A percentile compares a stretch with the other conserved stretches of the same genome.
phyloP scores from a whole-genome alignment of 495 filamentous ascomycete genomes.

The Aspergillus sparsus region DNA sequence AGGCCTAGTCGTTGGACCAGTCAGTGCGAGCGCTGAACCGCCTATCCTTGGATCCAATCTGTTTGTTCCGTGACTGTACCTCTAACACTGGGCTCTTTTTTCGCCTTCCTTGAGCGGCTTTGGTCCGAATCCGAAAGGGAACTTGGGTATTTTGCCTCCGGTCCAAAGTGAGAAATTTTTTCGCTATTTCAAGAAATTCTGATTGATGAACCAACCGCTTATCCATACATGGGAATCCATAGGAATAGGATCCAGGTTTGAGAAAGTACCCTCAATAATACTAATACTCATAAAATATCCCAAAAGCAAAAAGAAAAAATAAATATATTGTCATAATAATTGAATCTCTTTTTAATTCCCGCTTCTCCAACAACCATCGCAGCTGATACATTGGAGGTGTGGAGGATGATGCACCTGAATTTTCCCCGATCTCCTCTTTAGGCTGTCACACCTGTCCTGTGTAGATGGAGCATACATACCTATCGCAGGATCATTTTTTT shows the following conservation, averaged over 20 bases:
- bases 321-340: not conserved
- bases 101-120: not conserved
- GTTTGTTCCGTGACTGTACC: constrained; percentile 4
- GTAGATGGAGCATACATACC: not conserved
- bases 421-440: constrained; percentile 7
- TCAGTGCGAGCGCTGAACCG: constrained; percentile 9
- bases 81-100: constrained; percentile 9
- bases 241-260: not conserved
- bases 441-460: constrained; percentile 1
- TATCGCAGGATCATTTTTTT: not conserved
- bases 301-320: not conserved
- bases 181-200: not conserved
- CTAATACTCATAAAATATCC: too few relatives aligned
- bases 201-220: constrained; percentile 3
- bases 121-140: too few relatives aligned
- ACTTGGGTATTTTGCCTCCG: not conserved
- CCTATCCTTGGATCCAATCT: constrained; percentile 8
- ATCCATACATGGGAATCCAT: not conserved
- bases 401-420: not conserved
- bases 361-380: not conserved
- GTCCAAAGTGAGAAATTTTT: not conserved
- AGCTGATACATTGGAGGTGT: constrained; percentile 1
- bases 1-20: not conserved
- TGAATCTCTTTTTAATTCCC: not conserved
- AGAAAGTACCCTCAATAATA: not conserved